Evolutionary conservation across 192 early-diverging fungal genomes (phyloP).

Genomic region (Backusella luteola): DNA sequence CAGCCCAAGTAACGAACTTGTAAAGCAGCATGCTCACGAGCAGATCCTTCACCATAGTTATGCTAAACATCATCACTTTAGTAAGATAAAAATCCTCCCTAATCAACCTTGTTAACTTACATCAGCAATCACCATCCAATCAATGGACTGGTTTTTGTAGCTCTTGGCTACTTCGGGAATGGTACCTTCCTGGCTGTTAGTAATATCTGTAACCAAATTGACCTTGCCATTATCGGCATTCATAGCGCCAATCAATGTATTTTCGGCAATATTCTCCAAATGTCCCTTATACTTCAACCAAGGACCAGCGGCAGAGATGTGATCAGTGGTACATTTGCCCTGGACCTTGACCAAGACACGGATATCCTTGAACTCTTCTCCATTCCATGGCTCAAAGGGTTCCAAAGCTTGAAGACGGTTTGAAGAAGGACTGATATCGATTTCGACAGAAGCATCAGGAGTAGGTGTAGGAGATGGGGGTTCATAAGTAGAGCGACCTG

Average conservation of each 20-base stretch:
- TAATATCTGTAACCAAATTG: conserved; percentile 73
- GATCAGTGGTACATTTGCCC: conserved; percentile 99
- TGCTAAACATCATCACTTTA: conserved; percentile 42
- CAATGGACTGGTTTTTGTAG: conserved; percentile 64
- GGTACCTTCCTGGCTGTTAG: conserved; percentile 59
- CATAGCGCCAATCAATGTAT: conserved; percentile 95
- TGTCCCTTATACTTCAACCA: conserved; percentile 99
- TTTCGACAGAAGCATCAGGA: conserved; percentile 51
- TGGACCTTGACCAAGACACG: conserved; percentile 90
- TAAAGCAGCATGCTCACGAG: conserved; percentile 90
- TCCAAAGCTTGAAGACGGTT: conserved; percentile 85
- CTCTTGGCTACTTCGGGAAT: conserved; percentile 84
- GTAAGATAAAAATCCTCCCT: not conserved
- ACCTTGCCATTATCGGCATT: conserved; percentile 89
- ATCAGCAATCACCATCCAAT: conserved; percentile 85
- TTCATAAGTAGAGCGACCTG: conserved; percentile 65
- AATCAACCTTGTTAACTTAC: conserved; percentile 40
- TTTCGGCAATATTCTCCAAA: conserved; percentile 95
- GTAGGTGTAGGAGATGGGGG: conserved; percentile 46
- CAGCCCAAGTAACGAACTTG: conserved; percentile 87
- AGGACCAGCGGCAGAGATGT: conserved; percentile 95
- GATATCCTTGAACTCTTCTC: conserved; percentile 74
- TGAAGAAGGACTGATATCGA: conserved; percentile 59
- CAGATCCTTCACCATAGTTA: conserved; percentile 93
- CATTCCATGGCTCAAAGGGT: conserved; percentile 83